Base-by-base conservation (phyloP, 2,329 filamentous ascomycete genomes). In the Sordariomycetes sp. region DNA sequence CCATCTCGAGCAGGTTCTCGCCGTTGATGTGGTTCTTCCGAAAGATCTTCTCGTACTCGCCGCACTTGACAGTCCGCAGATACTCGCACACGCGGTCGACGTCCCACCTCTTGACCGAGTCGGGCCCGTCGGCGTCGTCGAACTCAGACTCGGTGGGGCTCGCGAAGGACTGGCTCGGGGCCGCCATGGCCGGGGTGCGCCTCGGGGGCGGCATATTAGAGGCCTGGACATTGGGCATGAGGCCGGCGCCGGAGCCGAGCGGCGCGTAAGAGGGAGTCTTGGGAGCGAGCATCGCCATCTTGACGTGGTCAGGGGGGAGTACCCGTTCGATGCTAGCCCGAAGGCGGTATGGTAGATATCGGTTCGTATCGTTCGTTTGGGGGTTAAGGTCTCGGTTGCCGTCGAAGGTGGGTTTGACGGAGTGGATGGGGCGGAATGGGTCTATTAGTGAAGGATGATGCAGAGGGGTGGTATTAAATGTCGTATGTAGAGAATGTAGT, bases 1-100 rank as follows among this genome's bases (percentile, higher is more conserved):
- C 94, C 78, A 96, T 92, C 72, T 99, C 94, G 64, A 99, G 79
- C 52, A 99, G 77, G 67, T 95, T 96, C 73, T 96, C 90, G 65
- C 94, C 94, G 68, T 94, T 99, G 75, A 99, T 96, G 70, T 97
- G 89, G 70, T 99, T 96, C 67, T 85, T 85, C 72, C 88, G 73
- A 72, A 96, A 96, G 28, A 96, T 72, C 66, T 88, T 85, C 68
- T 96, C 90, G 72, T 99, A 97, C 68, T 97, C 90, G 64, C 86
- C 85, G 67, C 91, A 97, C 67, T 95, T 92, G 68, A 99, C 91
- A 64, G 84, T 90, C 65, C 85, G 81, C 61, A 99, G 78, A 80
- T 95, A 99, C 55, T 96, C 89, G 66, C 87, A 88, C 34, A 99
- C 94, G 63, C 85, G 85, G 63, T 91, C 87, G 73, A 97, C 94